phyloP scores from a whole-genome alignment of 441 rosid genomes.

The Populus hybrid region DNA sequence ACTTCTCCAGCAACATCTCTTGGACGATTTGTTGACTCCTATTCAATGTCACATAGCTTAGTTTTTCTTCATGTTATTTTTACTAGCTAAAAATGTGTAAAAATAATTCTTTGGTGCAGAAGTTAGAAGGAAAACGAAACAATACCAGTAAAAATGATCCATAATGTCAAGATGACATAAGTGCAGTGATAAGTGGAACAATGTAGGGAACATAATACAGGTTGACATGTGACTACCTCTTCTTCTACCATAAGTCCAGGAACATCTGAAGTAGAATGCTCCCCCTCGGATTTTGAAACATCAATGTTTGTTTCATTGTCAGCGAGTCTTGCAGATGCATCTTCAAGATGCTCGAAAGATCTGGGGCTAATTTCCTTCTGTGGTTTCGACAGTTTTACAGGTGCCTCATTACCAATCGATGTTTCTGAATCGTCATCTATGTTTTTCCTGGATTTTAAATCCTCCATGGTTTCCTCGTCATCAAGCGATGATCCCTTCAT shows the following conservation, averaged over 20 bases:
- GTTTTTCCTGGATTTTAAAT: background rate
- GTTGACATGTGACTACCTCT: background rate
- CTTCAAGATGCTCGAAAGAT: background rate
- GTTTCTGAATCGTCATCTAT: slow-evolving; percentile 19
- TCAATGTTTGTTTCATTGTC: background rate
- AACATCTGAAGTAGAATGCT: background rate
- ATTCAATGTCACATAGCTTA: slow-evolving; percentile 20
- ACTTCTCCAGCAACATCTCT: slow-evolving; percentile 16
- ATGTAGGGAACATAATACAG: background rate
- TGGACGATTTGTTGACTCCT: slow-evolving; percentile 25
- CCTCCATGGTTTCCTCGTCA: slow-evolving; percentile 11
- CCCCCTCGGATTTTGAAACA: background rate
- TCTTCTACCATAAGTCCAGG: background rate
- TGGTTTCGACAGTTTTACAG: background rate
- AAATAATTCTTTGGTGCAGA: background rate
- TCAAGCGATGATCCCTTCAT: slow-evolving; percentile 1
- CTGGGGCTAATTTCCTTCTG: background rate
- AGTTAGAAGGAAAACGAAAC: background rate
- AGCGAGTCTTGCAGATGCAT: background rate
- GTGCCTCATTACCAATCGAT: background rate
- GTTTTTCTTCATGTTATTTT: background rate
- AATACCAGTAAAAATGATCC: background rate
- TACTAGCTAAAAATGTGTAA: background rate
- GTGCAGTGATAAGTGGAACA: background rate
- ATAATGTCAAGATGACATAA: background rate